Percentiles rank a stretch among this genome's conserved stretches.
These are phyloP conservation scores for Fusarium armeniacum DNA, from an alignment of 2,329 filamentous ascomycete species.

Conservation along the genomic window DNA sequence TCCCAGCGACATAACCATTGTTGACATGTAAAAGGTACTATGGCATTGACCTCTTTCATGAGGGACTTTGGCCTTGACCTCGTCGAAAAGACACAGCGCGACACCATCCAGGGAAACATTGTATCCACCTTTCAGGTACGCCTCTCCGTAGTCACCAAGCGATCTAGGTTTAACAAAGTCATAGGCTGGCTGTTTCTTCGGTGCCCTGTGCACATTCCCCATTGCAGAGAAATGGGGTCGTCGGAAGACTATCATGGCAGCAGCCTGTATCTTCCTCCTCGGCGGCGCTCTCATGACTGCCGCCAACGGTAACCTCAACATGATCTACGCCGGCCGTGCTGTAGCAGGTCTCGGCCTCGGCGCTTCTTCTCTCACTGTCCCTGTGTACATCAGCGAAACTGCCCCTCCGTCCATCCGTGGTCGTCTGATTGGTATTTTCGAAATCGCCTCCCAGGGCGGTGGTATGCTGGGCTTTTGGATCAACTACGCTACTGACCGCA, in stretches of 20 bases:
- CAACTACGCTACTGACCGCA: slow-evolving; percentile 50
- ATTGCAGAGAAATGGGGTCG: slow-evolving; percentile 64
- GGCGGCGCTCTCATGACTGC: slow-evolving; percentile 56
- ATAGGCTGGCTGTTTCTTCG: slow-evolving; percentile 59
- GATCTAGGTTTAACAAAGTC: too few species aligned
- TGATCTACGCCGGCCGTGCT: slow-evolving; percentile 64
- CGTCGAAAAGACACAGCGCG: slow-evolving; percentile 46
- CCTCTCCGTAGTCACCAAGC: too few species aligned
- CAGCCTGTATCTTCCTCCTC: slow-evolving; percentile 58
- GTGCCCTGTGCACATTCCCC: slow-evolving; percentile 59
- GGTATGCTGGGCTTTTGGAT: slow-evolving; percentile 60
- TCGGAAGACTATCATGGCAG: slow-evolving; percentile 61
- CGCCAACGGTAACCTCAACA: slow-evolving; percentile 52
- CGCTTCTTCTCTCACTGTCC: slow-evolving; percentile 63
- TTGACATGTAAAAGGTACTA: slow-evolving; percentile 46
- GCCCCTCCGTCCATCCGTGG: slow-evolving; percentile 66
- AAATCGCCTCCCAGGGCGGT: slow-evolving; percentile 54
- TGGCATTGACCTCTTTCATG: slow-evolving; percentile 56
- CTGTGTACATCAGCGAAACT: slow-evolving; percentile 59
- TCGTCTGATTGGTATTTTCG: slow-evolving; percentile 66
- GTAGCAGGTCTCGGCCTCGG: slow-evolving; percentile 67
- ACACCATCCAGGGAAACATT: slow-evolving; percentile 57
- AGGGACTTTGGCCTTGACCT: slow-evolving; percentile 54
- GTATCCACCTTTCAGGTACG: slow-evolving; percentile 55
- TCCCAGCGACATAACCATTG: not conserved